A percentile compares a stretch with the other conserved stretches of the same genome.
Evolutionary conservation across 306 rosid genomes (phyloP).

Genomic region (Quercus gilva): DNA sequence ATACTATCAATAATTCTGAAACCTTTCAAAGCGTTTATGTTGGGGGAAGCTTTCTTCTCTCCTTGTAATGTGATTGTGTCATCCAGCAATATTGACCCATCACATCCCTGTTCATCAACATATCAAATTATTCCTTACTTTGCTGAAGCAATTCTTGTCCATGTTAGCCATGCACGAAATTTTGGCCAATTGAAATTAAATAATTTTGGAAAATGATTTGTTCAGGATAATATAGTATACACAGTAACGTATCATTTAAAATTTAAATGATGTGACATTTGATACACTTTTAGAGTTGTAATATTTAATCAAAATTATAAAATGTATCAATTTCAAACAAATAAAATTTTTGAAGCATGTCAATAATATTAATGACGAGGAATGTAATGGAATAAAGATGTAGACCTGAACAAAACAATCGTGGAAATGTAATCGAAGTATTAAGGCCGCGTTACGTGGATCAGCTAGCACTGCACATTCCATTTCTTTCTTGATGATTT

Average conservation of each 20-base stretch:
- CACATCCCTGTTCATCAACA: constrained; percentile 65
- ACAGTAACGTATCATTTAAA: no score
- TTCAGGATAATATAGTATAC: background rate
- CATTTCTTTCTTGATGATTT: constrained; percentile 61
- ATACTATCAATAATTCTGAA: constrained; percentile 56
- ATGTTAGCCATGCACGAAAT: background rate
- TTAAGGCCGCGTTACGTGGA: constrained; percentile 65
- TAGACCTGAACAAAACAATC: constrained; percentile 89
- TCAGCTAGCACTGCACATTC: constrained; percentile 68
- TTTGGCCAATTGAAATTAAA: background rate
- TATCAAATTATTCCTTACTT: no score
- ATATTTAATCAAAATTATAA: no score
- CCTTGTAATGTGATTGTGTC: constrained; percentile 77
- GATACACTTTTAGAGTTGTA: no score
- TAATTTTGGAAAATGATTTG: background rate
- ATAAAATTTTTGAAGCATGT: background rate
- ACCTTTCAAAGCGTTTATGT: constrained; percentile 68
- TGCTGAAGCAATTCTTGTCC: no score
- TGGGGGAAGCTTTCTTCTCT: constrained; percentile 70
- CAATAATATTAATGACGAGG: background rate
- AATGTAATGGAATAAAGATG: background rate
- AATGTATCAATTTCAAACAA: no score
- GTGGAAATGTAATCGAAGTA: constrained; percentile 80
- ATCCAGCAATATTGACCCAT: constrained; percentile 81
- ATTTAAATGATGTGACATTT: no score